Evolutionary conservation across 805 yeast species (phyloP).

Genomic region (Jamesozyma rosinii): DNA sequence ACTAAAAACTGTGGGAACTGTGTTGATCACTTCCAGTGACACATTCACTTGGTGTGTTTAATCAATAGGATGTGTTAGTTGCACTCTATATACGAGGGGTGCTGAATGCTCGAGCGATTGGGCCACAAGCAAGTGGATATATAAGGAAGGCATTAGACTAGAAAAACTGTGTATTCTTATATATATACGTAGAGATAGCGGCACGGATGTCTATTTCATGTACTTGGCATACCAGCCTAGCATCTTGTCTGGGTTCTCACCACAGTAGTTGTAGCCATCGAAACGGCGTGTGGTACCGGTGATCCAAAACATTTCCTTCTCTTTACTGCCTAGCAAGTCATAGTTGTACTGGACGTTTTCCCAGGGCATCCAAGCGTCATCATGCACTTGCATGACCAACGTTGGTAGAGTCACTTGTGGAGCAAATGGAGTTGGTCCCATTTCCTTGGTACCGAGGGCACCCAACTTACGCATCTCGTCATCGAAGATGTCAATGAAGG

Average conservation of each 20-base stretch:
- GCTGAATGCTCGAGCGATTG: too few species aligned
- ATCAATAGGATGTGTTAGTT: too few species aligned
- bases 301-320: not conserved
- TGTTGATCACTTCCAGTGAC: too few species aligned
- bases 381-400: not conserved
- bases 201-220: too few species aligned
- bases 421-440: not conserved
- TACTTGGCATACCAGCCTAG: not conserved
- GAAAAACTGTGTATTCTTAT: too few species aligned
- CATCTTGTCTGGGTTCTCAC: not conserved
- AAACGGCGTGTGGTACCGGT: not conserved
- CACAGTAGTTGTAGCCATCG: constrained; percentile 1
- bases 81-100: too few species aligned
- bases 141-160: too few species aligned
- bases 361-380: constrained; percentile 1
- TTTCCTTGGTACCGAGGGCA: not conserved
- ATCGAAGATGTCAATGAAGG: not conserved
- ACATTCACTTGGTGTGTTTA: too few species aligned
- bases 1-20: too few species aligned
- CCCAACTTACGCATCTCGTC: not conserved
- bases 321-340: not conserved
- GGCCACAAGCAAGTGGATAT: too few species aligned
- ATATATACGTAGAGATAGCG: too few species aligned
- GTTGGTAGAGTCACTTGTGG: constrained; percentile 1
- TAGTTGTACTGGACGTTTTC: too few species aligned